Percentiles rank a stretch among this genome's conserved stretches.
Evolutionary conservation across 306 rosid genomes (phyloP).

Genomic region (Amphicarpaea edgeworthii): DNA sequence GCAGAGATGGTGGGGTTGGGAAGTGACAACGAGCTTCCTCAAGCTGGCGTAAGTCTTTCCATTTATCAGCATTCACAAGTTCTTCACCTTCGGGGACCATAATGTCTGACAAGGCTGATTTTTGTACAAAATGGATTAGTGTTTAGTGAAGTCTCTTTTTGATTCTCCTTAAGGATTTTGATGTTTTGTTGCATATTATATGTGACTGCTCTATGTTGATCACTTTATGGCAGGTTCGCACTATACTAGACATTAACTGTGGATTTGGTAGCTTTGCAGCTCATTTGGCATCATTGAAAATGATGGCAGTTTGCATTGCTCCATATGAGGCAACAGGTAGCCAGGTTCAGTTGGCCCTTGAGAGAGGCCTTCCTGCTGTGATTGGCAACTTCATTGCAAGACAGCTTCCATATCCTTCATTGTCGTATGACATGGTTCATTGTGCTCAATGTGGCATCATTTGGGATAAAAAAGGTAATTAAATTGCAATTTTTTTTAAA

Average conservation of each 20-base stretch:
- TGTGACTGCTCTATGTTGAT: slow-evolving; percentile 39
- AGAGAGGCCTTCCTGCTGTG: slow-evolving; percentile 93
- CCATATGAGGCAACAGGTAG: slow-evolving; percentile 90
- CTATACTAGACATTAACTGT: slow-evolving; percentile 77
- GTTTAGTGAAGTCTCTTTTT: not conserved
- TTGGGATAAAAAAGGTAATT: slow-evolving; percentile 82
- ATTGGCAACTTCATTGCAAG: slow-evolving; percentile 69
- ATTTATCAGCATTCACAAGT: not conserved
- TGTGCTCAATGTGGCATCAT: slow-evolving; percentile 83
- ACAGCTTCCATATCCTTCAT: slow-evolving; percentile 86
- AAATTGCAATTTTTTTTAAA: too few relatives aligned
- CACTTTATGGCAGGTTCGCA: slow-evolving; percentile 66
- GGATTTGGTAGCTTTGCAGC: slow-evolving; percentile 97
- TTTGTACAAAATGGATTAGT: slow-evolving; percentile 15
- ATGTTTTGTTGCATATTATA: slow-evolving; percentile 12
- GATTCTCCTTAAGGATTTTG: not conserved
- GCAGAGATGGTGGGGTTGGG: slow-evolving; percentile 86
- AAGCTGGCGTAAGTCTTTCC: slow-evolving; percentile 78
- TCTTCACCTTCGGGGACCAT: slow-evolving; percentile 36
- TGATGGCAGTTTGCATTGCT: slow-evolving; percentile 80
- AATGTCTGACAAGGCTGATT: slow-evolving; percentile 30
- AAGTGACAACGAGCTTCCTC: slow-evolving; percentile 73
- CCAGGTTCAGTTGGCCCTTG: slow-evolving; percentile 93
- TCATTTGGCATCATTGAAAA: slow-evolving; percentile 69
- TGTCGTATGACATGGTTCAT: slow-evolving; percentile 90